Evolutionary conservation across 2,329 filamentous ascomycete genomes (phyloP).

Genomic region (Corynespora cassiicola): DNA sequence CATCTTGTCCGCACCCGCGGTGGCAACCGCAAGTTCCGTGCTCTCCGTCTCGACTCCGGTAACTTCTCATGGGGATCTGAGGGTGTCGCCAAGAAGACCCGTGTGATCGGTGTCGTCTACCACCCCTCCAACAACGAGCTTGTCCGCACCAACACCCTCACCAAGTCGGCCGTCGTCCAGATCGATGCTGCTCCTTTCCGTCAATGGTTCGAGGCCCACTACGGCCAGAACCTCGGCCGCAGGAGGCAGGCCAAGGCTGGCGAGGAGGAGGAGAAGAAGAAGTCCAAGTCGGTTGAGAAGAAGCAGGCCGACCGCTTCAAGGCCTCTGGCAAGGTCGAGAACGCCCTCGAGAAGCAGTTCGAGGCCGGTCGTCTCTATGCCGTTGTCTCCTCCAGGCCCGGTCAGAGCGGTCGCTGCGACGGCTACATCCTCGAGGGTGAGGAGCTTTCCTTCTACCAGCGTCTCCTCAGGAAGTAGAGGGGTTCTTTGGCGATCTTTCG

Average conservation of each 20-base stretch:
- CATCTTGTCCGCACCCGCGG: constrained; percentile 96
- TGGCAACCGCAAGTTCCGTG: constrained; percentile 99
- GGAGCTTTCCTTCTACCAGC: constrained; percentile 99
- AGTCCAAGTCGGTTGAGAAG: constrained; percentile 93
- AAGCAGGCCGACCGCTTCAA: constrained; percentile 92
- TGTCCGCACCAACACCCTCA: constrained; percentile 99
- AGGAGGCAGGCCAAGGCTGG: constrained; percentile 85
- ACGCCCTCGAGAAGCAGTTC: constrained; percentile 95
- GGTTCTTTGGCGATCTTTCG: constrained; percentile 45
- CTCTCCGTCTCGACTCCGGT: constrained; percentile 95
- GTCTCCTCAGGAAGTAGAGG: constrained; percentile 95
- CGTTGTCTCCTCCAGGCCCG: constrained; percentile 89
- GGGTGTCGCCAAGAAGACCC: constrained; percentile 97
- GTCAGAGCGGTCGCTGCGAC: constrained; percentile 95
- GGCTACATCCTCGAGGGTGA: constrained; percentile 99
- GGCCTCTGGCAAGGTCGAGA: constrained; percentile 89
- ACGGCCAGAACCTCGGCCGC: constrained; percentile 87
- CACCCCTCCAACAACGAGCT: constrained; percentile 99
- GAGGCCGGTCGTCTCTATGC: constrained; percentile 98
- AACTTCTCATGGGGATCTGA: constrained; percentile 99
- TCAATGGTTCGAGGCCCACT: constrained; percentile 99
- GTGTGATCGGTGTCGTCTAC: constrained; percentile 97
- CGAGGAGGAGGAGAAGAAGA: constrained; percentile 84
- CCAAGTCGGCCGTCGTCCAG: constrained; percentile 98
- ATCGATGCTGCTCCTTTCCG: constrained; percentile 98